Evolutionary conservation across 345 rosid species (phyloP).

Genomic region (Physaria fendleri): DNA sequence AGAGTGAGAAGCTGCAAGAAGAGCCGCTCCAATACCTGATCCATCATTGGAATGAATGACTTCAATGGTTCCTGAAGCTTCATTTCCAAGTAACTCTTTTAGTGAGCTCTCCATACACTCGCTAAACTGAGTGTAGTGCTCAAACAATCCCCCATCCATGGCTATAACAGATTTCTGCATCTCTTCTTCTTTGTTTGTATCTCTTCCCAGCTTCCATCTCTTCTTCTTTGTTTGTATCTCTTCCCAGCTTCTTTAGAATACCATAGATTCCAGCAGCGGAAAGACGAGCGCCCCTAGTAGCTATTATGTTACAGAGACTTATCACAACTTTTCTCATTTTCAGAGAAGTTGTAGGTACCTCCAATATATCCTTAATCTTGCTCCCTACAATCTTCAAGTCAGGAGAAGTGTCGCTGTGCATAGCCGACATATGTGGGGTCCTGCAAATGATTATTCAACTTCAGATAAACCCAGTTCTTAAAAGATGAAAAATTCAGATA

Average conservation of each 20-base stretch:
- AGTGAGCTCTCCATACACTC: slow-evolving; percentile 57
- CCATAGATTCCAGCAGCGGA: slow-evolving; percentile 76
- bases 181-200: slow-evolving; percentile 40
- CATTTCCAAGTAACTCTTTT: slow-evolving; percentile 56
- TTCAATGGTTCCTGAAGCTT: slow-evolving; percentile 39
- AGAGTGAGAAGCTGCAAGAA: slow-evolving; percentile 74
- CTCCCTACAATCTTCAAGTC: slow-evolving; percentile 64
- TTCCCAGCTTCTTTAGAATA: slow-evolving; percentile 70
- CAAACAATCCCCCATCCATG: slow-evolving; percentile 79
- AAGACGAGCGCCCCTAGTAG: slow-evolving; percentile 64
- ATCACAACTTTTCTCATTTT: slow-evolving; percentile 53
- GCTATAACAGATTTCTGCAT: slow-evolving; percentile 56
- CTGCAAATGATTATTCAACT: slow-evolving; percentile 32
- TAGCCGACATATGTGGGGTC: slow-evolving; percentile 71
- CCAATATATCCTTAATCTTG: slow-evolving; percentile 52
- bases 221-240: slow-evolving; percentile 40
- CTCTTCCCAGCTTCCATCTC: slow-evolving; percentile 71
- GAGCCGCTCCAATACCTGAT: slow-evolving; percentile 74
- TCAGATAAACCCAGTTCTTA: neutral
- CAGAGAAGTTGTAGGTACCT: slow-evolving; percentile 50
- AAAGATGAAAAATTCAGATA: slow-evolving; percentile 9
- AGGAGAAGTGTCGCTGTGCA: slow-evolving; percentile 66
- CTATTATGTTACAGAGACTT: slow-evolving; percentile 58
- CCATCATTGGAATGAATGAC: slow-evolving; percentile 63
- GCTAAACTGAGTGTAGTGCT: slow-evolving; percentile 58